A percentile compares a stretch with the other conserved stretches of the same genome.
Evolutionary conservation across 2,329 filamentous ascomycete species (phyloP).

Genomic region (Juglanconis sp.): DNA sequence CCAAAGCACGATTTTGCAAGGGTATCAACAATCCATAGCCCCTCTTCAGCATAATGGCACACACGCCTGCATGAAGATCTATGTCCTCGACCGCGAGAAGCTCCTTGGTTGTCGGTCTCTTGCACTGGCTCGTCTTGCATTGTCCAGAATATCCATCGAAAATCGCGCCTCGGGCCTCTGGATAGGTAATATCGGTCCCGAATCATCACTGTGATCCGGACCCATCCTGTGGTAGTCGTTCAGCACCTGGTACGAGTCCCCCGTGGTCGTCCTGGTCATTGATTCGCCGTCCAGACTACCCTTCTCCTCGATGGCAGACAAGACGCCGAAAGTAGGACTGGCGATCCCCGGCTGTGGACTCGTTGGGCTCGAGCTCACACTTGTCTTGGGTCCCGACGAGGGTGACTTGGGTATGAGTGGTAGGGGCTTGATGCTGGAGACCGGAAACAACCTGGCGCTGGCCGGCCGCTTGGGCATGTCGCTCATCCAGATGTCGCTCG

Average conservation of each 20-base stretch:
- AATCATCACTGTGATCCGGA: slow-evolving; percentile 15
- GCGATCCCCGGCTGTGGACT: background rate
- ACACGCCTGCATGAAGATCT: background rate
- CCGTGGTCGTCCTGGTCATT: slow-evolving; percentile 6
- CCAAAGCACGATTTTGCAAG: background rate
- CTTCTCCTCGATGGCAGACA: slow-evolving; percentile 11
- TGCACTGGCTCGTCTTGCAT: background rate
- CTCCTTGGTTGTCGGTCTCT: background rate
- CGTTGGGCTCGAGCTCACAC: background rate
- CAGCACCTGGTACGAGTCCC: slow-evolving; percentile 7
- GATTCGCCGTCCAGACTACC: background rate
- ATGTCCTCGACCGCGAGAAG: slow-evolving; percentile 2
- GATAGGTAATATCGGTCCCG: slow-evolving; percentile 16
- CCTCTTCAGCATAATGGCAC: background rate
- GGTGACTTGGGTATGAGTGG: background rate
- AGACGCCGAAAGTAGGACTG: background rate
- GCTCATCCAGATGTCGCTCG: slow-evolving; percentile 10
- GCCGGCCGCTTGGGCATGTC: slow-evolving; percentile 1
- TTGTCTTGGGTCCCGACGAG: slow-evolving; percentile 3
- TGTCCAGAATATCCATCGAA: background rate
- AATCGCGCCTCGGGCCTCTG: slow-evolving; percentile 12
- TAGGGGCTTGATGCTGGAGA: slow-evolving; percentile 7
- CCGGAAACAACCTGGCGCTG: background rate
- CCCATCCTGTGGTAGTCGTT: slow-evolving; percentile 3
- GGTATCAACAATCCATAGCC: background rate